phyloP scores from a whole-genome alignment of 768 basidiomycete species.

The Tulasnella sp. region DNA sequence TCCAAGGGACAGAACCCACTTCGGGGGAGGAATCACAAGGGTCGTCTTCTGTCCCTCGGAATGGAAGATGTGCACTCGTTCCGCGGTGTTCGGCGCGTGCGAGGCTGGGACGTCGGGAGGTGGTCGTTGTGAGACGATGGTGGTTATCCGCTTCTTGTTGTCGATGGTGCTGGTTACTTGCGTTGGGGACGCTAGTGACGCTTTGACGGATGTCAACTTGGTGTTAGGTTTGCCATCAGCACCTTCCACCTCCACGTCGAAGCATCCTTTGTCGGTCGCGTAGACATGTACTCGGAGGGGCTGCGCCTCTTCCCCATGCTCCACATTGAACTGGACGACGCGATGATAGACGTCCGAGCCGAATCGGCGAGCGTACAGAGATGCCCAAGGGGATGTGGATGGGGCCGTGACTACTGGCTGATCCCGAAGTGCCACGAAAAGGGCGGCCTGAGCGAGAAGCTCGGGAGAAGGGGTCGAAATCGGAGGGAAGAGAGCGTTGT shows the following conservation, averaged over 20 bases:
- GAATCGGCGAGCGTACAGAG: conserved; percentile 64
- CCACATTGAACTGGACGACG: conserved; percentile 48
- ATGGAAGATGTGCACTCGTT: conserved; percentile 62
- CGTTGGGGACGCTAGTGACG: conserved; percentile 32
- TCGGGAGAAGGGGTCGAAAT: conserved; percentile 45
- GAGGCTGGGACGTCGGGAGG: conserved; percentile 43
- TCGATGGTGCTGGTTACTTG: conserved; percentile 44
- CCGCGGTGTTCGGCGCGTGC: conserved; percentile 43
- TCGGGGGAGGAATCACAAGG: conserved; percentile 54
- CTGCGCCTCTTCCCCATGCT: conserved; percentile 27
- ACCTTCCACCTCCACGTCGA: conserved; percentile 41
- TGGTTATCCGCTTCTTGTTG: conserved; percentile 41
- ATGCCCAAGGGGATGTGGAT: conserved; percentile 43
- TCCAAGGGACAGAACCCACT: conserved; percentile 58
- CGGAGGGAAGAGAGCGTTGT: conserved; percentile 66
- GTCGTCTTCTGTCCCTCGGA: conserved; percentile 47
- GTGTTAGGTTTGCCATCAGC: conserved; percentile 20
- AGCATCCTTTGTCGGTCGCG: conserved; percentile 34
- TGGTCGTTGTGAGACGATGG: conserved; percentile 53
- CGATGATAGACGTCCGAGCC: conserved; percentile 61
- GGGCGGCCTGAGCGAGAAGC: conserved; percentile 64
- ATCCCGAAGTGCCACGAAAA: conserved; percentile 63
- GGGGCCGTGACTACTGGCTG: conserved; percentile 24
- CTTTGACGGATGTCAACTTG: conserved; percentile 18
- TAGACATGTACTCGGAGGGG: conserved; percentile 30